Conservation (phyloP, 164 flowering plant species). For the Vitis vinifera region ASM3070453v1 NC_081819.1:15481501-15482000, state of each 20-base stretch:
- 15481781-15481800: neutral
- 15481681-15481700: conserved; percentile 67
- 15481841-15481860: neutral
- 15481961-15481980: too few species aligned
- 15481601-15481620: conserved; percentile 78
- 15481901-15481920: neutral
- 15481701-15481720: conserved; percentile 68
- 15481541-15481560: conserved; percentile 88
- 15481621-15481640: conserved; percentile 70
- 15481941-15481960: neutral
- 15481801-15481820: neutral
- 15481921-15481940: neutral
- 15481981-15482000: too few species aligned
- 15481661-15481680: conserved; percentile 88
- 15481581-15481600: conserved; percentile 78
- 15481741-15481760: conserved; percentile 38
- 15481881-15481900: neutral
- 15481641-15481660: conserved; percentile 79
- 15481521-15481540: conserved; percentile 98
- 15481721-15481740: conserved; percentile 74
- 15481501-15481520: conserved; percentile 38
- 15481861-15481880: neutral
- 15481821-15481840: neutral
- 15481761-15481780: neutral
- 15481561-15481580: conserved; percentile 74